Conservation (phyloP, 257 asterid species). For the Nicotiana noctiflora region DNA sequence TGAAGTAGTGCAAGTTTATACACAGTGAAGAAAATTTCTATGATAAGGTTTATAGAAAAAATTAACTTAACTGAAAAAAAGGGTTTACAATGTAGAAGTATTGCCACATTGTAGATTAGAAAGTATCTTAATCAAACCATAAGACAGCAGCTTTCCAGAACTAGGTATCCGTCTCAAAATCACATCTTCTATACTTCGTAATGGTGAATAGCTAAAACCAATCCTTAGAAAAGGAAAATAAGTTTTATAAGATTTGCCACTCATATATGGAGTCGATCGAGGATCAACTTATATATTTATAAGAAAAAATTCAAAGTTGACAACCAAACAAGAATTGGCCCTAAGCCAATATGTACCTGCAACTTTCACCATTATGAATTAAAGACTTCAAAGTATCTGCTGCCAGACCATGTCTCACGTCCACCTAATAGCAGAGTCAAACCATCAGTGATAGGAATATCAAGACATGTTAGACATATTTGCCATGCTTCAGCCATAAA, state of each 20-base stretch:
- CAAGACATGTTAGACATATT: conserved; percentile 8
- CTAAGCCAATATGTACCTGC: conserved; percentile 39
- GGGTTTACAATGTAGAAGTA: background rate
- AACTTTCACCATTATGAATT: conserved; percentile 66
- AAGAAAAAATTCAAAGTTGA: background rate
- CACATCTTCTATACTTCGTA: background rate
- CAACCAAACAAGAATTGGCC: background rate
- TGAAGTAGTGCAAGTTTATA: background rate
- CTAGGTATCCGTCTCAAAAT: background rate
- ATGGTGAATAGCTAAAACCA: background rate
- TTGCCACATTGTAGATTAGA: background rate
- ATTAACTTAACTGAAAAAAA: background rate
- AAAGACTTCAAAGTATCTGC: conserved; percentile 64
- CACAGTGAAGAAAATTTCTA: background rate
- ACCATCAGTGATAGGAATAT: background rate
- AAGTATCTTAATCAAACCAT: background rate
- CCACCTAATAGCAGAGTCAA: conserved; percentile 35
- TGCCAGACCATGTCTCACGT: conserved; percentile 72
- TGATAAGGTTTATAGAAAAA: background rate
- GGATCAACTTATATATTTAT: background rate
- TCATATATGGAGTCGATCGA: background rate
- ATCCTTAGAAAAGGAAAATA: too few species aligned
- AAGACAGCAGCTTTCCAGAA: background rate
- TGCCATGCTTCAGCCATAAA: background rate
- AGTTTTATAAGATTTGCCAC: background rate